Conservation (phyloP, 306 rosid species). For the Cucumis melo region DNA sequence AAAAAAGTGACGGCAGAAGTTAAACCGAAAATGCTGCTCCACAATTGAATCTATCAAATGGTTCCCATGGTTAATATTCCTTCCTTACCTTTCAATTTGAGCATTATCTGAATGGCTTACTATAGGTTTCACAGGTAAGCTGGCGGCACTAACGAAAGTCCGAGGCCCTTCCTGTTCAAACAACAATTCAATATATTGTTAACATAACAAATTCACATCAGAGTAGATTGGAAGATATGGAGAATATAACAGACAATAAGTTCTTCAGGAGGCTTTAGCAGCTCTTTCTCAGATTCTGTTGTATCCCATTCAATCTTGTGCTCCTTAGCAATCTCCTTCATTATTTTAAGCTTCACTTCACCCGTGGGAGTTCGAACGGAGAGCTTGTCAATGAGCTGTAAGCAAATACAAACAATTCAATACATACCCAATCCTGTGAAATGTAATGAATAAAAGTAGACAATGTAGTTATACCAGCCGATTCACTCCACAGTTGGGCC, state of each 20-base stretch:
- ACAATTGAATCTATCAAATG: neutral
- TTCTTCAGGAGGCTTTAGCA: slow-evolving; percentile 81
- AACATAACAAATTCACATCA: neutral
- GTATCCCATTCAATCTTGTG: slow-evolving; percentile 81
- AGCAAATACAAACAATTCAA: neutral
- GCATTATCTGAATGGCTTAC: slow-evolving; percentile 24
- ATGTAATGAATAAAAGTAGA: neutral
- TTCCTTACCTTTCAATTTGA: slow-evolving; percentile 13
- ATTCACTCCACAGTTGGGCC: slow-evolving; percentile 86
- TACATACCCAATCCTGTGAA: neutral
- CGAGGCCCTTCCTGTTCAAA: slow-evolving; percentile 52
- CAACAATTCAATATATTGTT: neutral
- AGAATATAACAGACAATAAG: slow-evolving; percentile 37
- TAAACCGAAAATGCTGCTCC: neutral
- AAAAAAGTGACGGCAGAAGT: neutral
- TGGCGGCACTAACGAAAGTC: slow-evolving; percentile 52
- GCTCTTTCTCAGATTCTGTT: slow-evolving; percentile 67
- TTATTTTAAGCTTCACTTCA: slow-evolving; percentile 58
- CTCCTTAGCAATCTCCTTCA: slow-evolving; percentile 95
- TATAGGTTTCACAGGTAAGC: slow-evolving; percentile 38
- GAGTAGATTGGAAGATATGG: neutral
- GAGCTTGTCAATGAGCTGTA: slow-evolving; percentile 87
- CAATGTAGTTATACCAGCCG: slow-evolving; percentile 41
- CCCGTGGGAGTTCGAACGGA: slow-evolving; percentile 76
- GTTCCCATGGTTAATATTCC: neutral